These are phyloP conservation scores for Saturnispora dispora DNA, from an alignment of 805 yeast species.

Conservation along the genomic window DNA sequence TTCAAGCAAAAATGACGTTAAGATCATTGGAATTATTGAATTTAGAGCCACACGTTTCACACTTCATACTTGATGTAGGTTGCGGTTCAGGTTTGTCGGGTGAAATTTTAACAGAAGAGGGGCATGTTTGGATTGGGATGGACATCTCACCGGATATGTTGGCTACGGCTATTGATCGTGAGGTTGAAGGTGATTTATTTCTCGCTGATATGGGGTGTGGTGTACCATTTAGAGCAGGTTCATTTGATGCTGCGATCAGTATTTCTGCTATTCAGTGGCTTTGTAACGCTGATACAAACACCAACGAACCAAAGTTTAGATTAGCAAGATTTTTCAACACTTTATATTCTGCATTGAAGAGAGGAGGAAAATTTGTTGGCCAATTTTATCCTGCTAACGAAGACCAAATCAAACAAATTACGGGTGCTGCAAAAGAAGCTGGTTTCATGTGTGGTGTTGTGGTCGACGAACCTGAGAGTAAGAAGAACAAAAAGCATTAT, in stretches of 20 bases:
- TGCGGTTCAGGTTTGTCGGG: conserved; percentile 97
- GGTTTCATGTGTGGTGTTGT: conserved; percentile 97
- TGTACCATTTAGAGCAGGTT: conserved; percentile 89
- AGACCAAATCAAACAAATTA: conserved; percentile 66
- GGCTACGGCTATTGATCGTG: conserved; percentile 88
- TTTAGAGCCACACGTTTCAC: conserved; percentile 51
- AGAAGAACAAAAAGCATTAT: conserved; percentile 84
- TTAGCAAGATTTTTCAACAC: conserved; percentile 78
- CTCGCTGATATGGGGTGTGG: conserved; percentile 91
- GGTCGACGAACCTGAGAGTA: conserved; percentile 87
- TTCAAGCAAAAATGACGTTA: conserved; percentile 95
- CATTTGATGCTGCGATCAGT: conserved; percentile 93
- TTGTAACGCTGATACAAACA: conserved; percentile 85
- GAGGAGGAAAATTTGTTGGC: conserved; percentile 97
- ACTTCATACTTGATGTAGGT: conserved; percentile 81
- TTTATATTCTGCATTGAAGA: conserved; percentile 70
- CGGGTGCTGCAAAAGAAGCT: conserved; percentile 80
- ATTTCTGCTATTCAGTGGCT: conserved; percentile 97
- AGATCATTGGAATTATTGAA: conserved; percentile 84
- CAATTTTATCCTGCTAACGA: conserved; percentile 95
- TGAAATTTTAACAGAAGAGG: conserved; percentile 87
- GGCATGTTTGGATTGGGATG: conserved; percentile 92
- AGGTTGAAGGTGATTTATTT: conserved; percentile 87
- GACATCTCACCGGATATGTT: conserved; percentile 95
- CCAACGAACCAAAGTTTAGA: conserved; percentile 77